These are phyloP conservation scores for Chlorella sp. DNA, from an alignment of 139 green algal genomes.

Conservation along the genomic window DNA sequence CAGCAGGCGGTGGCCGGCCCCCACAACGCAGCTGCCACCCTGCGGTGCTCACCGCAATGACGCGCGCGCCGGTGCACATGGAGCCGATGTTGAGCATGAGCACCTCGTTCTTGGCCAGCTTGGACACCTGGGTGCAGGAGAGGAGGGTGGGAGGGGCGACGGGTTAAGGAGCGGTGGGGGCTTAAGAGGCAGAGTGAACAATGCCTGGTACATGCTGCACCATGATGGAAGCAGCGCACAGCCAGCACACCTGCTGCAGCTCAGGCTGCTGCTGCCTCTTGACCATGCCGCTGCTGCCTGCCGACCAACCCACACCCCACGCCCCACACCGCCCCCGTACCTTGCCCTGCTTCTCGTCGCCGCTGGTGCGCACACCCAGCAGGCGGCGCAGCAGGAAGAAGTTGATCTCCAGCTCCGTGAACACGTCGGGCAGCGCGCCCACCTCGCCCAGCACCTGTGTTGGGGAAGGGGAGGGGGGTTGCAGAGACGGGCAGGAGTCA, in stretches of 20 bases:
- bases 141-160: background rate
- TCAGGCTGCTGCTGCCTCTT: too few species aligned
- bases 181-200: too few species aligned
- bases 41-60: conserved; percentile 80
- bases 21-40: background rate
- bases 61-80: conserved; percentile 97
- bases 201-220: too few species aligned
- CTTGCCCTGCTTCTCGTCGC: conserved; percentile 44
- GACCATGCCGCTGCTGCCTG: too few species aligned
- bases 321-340: background rate
- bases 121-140: conserved; percentile 84
- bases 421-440: conserved; percentile 95
- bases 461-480: background rate
- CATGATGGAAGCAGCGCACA: too few species aligned
- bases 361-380: conserved; percentile 92
- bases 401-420: conserved; percentile 98
- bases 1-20: background rate
- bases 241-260: too few species aligned
- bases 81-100: conserved; percentile 99
- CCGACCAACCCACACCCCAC: too few species aligned
- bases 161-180: background rate
- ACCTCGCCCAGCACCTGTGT: conserved; percentile 92
- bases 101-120: conserved; percentile 98
- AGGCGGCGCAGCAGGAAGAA: conserved; percentile 98
- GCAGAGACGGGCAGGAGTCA: background rate